Conservation (phyloP, 805 yeast species). For the Kodamaea sagamina region DNA sequence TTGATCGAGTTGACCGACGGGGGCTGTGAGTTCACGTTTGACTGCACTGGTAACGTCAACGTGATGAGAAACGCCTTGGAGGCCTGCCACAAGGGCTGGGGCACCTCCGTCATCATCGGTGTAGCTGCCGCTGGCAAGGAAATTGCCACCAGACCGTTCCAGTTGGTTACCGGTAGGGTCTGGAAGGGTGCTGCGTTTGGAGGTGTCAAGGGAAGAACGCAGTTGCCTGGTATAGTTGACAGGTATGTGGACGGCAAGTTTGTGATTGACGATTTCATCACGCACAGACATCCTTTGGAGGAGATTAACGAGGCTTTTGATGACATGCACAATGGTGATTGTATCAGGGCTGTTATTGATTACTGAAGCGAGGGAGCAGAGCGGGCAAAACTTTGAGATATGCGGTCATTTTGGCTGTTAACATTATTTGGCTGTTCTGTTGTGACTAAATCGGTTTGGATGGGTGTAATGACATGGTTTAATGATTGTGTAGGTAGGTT, state of each 20-base stretch:
- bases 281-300: slow-evolving; percentile 78
- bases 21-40: slow-evolving; percentile 94
- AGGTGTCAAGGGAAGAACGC: slow-evolving; percentile 96
- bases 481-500: too few species aligned
- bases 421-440: too few species aligned
- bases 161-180: slow-evolving; percentile 96
- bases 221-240: slow-evolving; percentile 86
- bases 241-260: slow-evolving; percentile 79
- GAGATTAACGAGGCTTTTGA: slow-evolving; percentile 88
- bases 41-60: slow-evolving; percentile 93
- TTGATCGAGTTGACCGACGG: slow-evolving; percentile 90
- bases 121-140: slow-evolving; percentile 99
- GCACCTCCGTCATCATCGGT: slow-evolving; percentile 91
- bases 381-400: not conserved
- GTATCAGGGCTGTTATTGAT: slow-evolving; percentile 87
- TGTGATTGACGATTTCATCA: slow-evolving; percentile 92
- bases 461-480: too few species aligned
- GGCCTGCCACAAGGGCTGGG: slow-evolving; percentile 99
- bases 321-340: slow-evolving; percentile 91
- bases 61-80: slow-evolving; percentile 97
- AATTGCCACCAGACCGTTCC: slow-evolving; percentile 97
- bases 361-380: slow-evolving; percentile 26
- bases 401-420: not conserved
- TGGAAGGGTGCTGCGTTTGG: slow-evolving; percentile 99
- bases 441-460: too few species aligned